These are phyloP conservation scores for Eutrema yunnanense DNA, from an alignment of 345 rosid species.

Conservation along the genomic window DNA sequence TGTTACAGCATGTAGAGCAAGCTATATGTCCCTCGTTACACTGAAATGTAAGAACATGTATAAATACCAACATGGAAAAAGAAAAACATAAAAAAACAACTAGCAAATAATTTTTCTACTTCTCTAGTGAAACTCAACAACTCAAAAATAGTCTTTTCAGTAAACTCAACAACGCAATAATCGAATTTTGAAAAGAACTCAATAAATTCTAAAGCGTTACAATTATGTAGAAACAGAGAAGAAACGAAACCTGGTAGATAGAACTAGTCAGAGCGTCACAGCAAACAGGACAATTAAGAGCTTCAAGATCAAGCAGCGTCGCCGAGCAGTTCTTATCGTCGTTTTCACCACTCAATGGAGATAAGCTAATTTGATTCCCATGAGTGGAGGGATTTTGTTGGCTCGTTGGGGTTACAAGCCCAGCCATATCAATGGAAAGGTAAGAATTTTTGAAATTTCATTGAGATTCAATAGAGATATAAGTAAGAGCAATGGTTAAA, in stretches of 20 bases:
- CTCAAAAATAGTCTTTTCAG: too few species aligned
- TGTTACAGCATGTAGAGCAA: conserved; percentile 39
- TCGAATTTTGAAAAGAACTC: too few species aligned
- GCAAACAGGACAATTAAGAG: background rate
- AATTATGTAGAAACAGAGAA: too few species aligned
- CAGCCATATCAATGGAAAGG: background rate
- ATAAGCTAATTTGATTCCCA: background rate
- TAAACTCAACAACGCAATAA: background rate
- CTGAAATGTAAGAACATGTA: conserved; percentile 6
- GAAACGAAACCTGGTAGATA: too few species aligned
- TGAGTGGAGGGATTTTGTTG: background rate
- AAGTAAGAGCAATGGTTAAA: too few species aligned
- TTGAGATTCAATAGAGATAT: too few species aligned
- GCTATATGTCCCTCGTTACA: conserved; percentile 57
- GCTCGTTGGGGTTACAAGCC: background rate
- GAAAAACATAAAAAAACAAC: background rate
- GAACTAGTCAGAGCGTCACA: background rate
- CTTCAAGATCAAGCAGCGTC: too few species aligned
- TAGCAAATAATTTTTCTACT: too few species aligned
- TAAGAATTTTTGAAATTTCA: background rate
- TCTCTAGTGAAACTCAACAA: too few species aligned
- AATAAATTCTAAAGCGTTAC: too few species aligned
- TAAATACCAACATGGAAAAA: background rate
- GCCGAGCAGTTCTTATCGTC: background rate
- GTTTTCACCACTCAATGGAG: background rate